A percentile compares a stretch with the other conserved stretches of the same genome.
phyloP scores from a whole-genome alignment of 2,329 filamentous ascomycete species.

The Helotiales sp. region DNA sequence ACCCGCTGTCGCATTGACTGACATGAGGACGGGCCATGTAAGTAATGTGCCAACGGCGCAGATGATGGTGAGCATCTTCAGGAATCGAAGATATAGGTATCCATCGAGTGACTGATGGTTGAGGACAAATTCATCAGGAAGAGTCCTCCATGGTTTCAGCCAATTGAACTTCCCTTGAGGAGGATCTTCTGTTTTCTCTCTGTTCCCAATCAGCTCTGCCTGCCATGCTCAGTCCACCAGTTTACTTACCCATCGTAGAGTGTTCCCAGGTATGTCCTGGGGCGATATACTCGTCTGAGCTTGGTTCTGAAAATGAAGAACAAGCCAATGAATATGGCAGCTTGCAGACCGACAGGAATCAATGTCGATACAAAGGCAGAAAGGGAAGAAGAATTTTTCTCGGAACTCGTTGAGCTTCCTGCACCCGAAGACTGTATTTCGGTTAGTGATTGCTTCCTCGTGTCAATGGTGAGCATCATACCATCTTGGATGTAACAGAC shows the following conservation, averaged over 20 bases:
- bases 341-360: constrained; percentile 44
- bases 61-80: constrained; percentile 75
- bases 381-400: constrained; percentile 11
- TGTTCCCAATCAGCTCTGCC: constrained; percentile 23
- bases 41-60: constrained; percentile 80
- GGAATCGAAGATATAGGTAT: constrained; percentile 85
- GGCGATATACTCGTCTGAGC: constrained; percentile 50
- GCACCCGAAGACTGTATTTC: constrained; percentile 3
- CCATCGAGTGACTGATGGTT: constrained; percentile 90
- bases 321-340: constrained; percentile 40
- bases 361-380: constrained; percentile 49
- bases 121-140: constrained; percentile 75
- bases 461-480: not conserved
- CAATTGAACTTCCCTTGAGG: constrained; percentile 64
- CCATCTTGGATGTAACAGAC: not conserved
- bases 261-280: constrained; percentile 52
- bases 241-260: constrained; percentile 41
- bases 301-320: constrained; percentile 50
- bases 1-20: constrained; percentile 83
- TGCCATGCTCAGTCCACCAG: not conserved
- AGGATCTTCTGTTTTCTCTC: constrained; percentile 58
- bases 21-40: constrained; percentile 78
- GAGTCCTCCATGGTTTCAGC: constrained; percentile 63
- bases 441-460: not conserved
- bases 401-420: constrained; percentile 2